These are phyloP conservation scores for Chalciporus pseudorubinellus DNA, from an alignment of 768 basidiomycete species.

Conservation along the genomic window DNA sequence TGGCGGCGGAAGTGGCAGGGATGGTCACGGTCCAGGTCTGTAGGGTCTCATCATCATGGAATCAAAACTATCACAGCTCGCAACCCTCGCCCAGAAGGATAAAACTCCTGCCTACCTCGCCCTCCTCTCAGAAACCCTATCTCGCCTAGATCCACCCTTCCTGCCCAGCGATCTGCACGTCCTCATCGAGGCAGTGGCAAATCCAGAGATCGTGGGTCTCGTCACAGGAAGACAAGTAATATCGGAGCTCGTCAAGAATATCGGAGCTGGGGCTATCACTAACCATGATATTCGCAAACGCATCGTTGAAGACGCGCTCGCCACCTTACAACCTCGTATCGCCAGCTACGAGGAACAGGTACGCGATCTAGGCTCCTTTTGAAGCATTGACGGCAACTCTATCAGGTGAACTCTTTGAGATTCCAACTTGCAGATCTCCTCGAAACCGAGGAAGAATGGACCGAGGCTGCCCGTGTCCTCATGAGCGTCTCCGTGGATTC, in stretches of 20 bases:
- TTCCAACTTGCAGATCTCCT: conserved; percentile 91
- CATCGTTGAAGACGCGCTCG: conserved; percentile 74
- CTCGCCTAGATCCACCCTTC: conserved; percentile 43
- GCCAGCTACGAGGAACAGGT: conserved; percentile 97
- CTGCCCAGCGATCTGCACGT: conserved; percentile 59
- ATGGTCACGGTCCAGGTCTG: no score
- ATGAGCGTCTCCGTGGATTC: conserved; percentile 93
- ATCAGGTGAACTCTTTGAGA: conserved; percentile 75
- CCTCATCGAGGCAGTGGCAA: conserved; percentile 78
- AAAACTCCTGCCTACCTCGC: conserved; percentile 73
- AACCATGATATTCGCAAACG: conserved; percentile 60
- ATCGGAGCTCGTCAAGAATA: conserved; percentile 73
- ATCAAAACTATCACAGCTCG: conserved; percentile 57
- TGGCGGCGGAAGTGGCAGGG: no score
- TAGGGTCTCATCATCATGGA: conserved; percentile 49
- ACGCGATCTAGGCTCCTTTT: conserved; percentile 20
- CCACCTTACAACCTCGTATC: conserved; percentile 69
- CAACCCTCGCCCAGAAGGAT: conserved; percentile 75
- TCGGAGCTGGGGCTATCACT: conserved; percentile 55
- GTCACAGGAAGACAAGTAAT: conserved; percentile 89
- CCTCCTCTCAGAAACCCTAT: conserved; percentile 65
- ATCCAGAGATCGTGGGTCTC: conserved; percentile 76
- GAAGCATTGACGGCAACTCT: conserved; percentile 5
- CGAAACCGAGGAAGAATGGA: conserved; percentile 91
- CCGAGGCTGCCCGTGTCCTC: conserved; percentile 85